Percentiles rank a stretch among this genome's conserved stretches.
phyloP scores from a whole-genome alignment of 331 rosid genomes.

The Stylosanthes scabra region DNA sequence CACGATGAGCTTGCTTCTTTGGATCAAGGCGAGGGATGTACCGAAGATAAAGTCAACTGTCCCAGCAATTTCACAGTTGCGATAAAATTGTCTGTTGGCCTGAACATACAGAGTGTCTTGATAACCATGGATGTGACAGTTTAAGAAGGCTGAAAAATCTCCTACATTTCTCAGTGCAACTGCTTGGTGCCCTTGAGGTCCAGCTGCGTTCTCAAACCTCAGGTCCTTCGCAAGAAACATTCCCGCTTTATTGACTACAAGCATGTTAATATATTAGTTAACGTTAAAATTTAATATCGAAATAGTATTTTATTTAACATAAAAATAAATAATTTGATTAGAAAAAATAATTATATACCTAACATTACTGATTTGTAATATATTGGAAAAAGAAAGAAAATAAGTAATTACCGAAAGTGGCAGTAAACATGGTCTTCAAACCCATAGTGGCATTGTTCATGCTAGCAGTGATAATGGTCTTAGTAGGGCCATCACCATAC shows the following conservation, averaged over 20 bases:
- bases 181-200: conserved; percentile 52
- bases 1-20: conserved; percentile 46
- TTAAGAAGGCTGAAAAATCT: conserved; percentile 47
- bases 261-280: too few species aligned
- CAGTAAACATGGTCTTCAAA: conserved; percentile 45
- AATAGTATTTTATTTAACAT: too few species aligned
- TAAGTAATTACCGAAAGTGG: conserved; percentile 46
- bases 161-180: conserved; percentile 61
- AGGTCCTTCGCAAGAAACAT: conserved; percentile 51
- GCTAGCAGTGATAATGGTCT: conserved; percentile 54
- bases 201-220: conserved; percentile 57
- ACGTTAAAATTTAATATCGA: too few species aligned
- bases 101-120: conserved; percentile 63
- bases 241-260: too few species aligned
- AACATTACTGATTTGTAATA: too few species aligned
- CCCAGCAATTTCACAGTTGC: conserved; percentile 59
- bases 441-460: conserved; percentile 28
- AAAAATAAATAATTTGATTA: too few species aligned
- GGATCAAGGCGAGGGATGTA: conserved; percentile 41
- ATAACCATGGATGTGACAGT: conserved; percentile 48
- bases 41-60: conserved; percentile 70
- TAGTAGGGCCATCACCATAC: conserved; percentile 59
- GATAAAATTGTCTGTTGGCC: conserved; percentile 57
- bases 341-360: too few species aligned
- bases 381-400: too few species aligned